Evolutionary conservation across 2,329 filamentous ascomycete genomes (phyloP), one percentile per base, ranked within the genome.

Genomic region (Arthrinium phaeospermum): DNA sequence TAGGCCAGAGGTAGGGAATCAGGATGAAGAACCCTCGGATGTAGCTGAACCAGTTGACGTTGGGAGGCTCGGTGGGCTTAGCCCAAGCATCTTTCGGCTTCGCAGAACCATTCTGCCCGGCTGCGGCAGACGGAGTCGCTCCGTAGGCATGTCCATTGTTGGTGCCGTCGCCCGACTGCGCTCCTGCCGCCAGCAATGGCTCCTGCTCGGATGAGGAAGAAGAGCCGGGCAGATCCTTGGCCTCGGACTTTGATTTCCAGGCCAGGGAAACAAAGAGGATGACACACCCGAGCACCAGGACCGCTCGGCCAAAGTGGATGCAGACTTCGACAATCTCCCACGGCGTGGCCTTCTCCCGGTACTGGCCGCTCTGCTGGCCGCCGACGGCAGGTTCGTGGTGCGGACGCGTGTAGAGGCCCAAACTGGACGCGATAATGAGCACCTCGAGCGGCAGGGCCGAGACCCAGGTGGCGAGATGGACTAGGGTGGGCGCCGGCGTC

Each of bases 1-100:
- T 83, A 16, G 85, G 85, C 85, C 85, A 86, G 1, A 86, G 77
- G 61, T 85, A 86, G 2, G 85, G 84, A 45, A 86, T 86, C 7
- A 86, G 78, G 13, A 85, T 80, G 19, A 80, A 75, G 74, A 86
- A 86, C 0, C 85, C 85, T 16, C 83, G 80, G 73, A 86, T 80
- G 72, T 86, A 86, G 73, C 86, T 84, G 13, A 86, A 77, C 85
- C 85, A 86, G 3, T 47, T 70, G 30, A 70, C 83, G 22, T 51
- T 53, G 34, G 68, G 68, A 80, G 2, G 81, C 79, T 41, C 80
- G 78, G 64, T 82, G 79, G 13, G 81, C 78, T 69, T 79, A 14
- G 68, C 68, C 68, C 68, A 70, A 4, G 68, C 76, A 47, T 75
- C 75, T 47, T 78, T 75, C 37, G 71, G 72, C 16, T 76, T 57